Conservation (phyloP, 257 asterid genomes). For the Hygrophila difformis region DNA sequence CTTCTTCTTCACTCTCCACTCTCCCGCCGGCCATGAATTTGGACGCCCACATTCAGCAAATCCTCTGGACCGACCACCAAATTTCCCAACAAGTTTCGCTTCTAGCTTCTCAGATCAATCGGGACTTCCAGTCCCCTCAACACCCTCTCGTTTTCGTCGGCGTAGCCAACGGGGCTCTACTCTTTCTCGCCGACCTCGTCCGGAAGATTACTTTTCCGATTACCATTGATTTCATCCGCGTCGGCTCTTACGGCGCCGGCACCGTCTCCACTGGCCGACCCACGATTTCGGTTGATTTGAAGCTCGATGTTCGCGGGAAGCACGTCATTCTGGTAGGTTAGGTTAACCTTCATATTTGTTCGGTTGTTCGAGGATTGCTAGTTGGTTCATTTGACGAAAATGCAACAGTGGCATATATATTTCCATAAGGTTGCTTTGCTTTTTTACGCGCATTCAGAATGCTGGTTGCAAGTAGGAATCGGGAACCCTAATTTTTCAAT, state of each 20-base stretch:
- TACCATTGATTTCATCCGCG: conserved; percentile 67
- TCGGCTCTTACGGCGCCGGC: conserved; percentile 74
- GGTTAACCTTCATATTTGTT: not conserved
- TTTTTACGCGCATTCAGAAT: no score
- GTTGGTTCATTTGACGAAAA: not conserved
- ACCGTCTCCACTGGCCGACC: conserved; percentile 73
- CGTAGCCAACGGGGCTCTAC: conserved; percentile 89
- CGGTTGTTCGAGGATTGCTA: not conserved
- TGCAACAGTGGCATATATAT: no score
- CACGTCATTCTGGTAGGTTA: conserved; percentile 66
- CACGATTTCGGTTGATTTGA: conserved; percentile 53
- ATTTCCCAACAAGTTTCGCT: conserved; percentile 46
- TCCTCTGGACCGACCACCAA: conserved; percentile 49
- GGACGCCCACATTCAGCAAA: conserved; percentile 34
- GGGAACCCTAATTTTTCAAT: no score
- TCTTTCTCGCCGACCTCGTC: conserved; percentile 82
- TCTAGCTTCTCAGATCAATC: conserved; percentile 56
- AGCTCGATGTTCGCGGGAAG: conserved; percentile 57
- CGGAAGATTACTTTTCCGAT: conserved; percentile 54
- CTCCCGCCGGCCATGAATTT: conserved; percentile 20
- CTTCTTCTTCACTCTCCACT: no score
- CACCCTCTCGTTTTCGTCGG: conserved; percentile 61
- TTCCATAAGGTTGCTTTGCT: no score
- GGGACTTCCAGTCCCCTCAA: conserved; percentile 28
- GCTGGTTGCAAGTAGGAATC: no score